These are phyloP conservation scores for Penicillium sclerotiorum DNA, from an alignment of 2,329 filamentous ascomycete genomes.

Conservation along the genomic window DNA sequence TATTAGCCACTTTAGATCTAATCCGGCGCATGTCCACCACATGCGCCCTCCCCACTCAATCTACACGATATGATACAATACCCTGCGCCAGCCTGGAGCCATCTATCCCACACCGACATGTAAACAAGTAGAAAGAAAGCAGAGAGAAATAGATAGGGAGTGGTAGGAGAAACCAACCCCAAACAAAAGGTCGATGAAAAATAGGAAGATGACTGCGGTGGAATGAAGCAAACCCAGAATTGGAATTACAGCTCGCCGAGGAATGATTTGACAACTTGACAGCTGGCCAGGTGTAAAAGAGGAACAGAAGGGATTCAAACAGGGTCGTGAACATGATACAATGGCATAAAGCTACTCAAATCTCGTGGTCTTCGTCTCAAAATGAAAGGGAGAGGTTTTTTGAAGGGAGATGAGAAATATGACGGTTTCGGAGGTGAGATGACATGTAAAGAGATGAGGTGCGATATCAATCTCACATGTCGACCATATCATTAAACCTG, in stretches of 20 bases:
- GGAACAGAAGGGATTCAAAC: conserved; percentile 1
- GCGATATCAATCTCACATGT: conserved; percentile 53
- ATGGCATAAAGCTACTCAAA: conserved; percentile 16
- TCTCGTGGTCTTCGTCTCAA: conserved; percentile 25
- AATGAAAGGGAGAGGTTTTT: conserved; percentile 3
- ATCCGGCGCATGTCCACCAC: conserved; percentile 19
- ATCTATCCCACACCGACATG: conserved; percentile 14
- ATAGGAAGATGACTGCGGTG: not conserved
- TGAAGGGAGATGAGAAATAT: not conserved
- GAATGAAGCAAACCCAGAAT: not conserved
- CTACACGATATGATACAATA: conserved; percentile 22
- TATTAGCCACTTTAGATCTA: conserved; percentile 38
- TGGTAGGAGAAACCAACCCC: no score
- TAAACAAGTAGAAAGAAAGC: conserved; percentile 7
- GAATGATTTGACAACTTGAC: conserved; percentile 3
- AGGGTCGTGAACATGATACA: conserved; percentile 15
- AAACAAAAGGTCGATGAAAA: no score
- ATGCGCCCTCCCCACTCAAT: conserved; percentile 27
- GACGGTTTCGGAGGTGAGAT: not conserved
- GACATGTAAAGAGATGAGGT: not conserved
- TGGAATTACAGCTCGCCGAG: conserved; percentile 5
- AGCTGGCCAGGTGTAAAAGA: conserved; percentile 6
- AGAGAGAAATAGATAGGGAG: not conserved
- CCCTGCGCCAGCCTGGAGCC: not conserved
- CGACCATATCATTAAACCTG: conserved; percentile 90